Base-by-base conservation (phyloP, 495 filamentous ascomycete genomes). In the Aspergillus wentii region DNA sequence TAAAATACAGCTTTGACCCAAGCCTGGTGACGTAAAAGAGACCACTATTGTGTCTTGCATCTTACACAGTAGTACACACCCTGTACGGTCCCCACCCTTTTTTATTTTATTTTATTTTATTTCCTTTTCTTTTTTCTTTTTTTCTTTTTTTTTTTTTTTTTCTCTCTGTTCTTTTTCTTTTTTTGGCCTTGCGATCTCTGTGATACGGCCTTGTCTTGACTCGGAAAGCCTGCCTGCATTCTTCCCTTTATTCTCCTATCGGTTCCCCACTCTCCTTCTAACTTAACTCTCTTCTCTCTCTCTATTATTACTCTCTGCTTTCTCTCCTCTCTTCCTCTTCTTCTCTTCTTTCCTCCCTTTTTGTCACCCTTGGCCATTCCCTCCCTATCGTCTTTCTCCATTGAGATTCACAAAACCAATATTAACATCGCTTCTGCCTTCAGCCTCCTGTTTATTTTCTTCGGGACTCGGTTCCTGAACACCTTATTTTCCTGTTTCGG, bases 191-290 rank as follows among this genome's bases (percentile, higher is more conserved):
- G 15, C 27, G 20, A 32, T 38, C 30, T 29, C 40, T n/a, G n/a
- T n/a, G n/a, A n/a, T n/a, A n/a, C n/a, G n/a, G n/a, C n/a, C n/a
- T n/a, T n/a, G n/a, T n/a, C 16, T n/a, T 44, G 27, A 43, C 27
- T 39, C 30, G 40, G 40, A 35, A 35, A 25, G 30, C 22, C 19
- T 15, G 30, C 25, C 36, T 46, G 36, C 43, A 40, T 40, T 47
- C 38, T 41, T 43, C 21, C 23, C 28, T 40, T 44, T 35, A 46
- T 40, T 43, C 43, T 50, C 43, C 38, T 46, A 50, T 39, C 33
- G 28, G 30, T 35, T 30, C 17, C 17, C 44, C 32, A 8, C 29
- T 23, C 25, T 33, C 16, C 40, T 43, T 23, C 26, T 44, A 41
- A 17, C 49, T 41, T 41, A 26, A 14, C 38, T 38, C 21, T 40